Evolutionary conservation across 495 filamentous ascomycete species (phyloP).

Genomic region (Xylaria sp.): DNA sequence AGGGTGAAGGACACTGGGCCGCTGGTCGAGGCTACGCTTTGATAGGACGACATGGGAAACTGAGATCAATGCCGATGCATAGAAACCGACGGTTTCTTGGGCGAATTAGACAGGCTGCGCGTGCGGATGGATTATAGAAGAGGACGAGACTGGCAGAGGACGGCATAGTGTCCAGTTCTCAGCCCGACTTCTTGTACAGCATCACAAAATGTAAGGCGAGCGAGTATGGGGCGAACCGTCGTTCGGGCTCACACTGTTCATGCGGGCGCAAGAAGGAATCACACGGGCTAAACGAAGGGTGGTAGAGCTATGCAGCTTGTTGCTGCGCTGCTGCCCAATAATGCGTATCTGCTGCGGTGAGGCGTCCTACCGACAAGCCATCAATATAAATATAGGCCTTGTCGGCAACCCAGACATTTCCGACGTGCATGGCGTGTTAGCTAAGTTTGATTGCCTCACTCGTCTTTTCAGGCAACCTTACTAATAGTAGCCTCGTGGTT

Average conservation of each 20-base stretch:
- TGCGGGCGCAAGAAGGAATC: not conserved
- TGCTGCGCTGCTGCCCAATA: slow-evolving; percentile 27
- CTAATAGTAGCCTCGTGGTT: slow-evolving; percentile 29
- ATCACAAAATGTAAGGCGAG: not conserved
- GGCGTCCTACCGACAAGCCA: slow-evolving; percentile 12
- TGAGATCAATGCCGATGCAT: not conserved
- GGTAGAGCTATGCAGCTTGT: not conserved
- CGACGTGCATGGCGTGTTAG: slow-evolving; percentile 2
- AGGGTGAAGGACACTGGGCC: too few relatives aligned
- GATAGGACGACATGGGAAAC: not conserved
- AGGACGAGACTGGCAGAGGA: too few relatives aligned
- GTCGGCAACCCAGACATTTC: not conserved
- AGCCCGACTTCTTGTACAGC: slow-evolving; percentile 11
- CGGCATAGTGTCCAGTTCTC: not conserved
- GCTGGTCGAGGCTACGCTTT: not conserved
- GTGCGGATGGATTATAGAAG: not conserved
- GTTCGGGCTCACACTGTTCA: not conserved
- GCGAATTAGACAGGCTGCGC: not conserved
- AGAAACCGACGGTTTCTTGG: not conserved
- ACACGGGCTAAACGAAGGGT: not conserved
- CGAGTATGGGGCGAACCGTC: not conserved
- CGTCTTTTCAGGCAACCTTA: not conserved
- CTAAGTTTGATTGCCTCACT: slow-evolving; percentile 4
- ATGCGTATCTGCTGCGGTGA: not conserved
- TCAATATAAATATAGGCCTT: not conserved